Evolutionary conservation across 2,329 filamentous ascomycete genomes (phyloP).

Genomic region (Penicillium brasilianum): DNA sequence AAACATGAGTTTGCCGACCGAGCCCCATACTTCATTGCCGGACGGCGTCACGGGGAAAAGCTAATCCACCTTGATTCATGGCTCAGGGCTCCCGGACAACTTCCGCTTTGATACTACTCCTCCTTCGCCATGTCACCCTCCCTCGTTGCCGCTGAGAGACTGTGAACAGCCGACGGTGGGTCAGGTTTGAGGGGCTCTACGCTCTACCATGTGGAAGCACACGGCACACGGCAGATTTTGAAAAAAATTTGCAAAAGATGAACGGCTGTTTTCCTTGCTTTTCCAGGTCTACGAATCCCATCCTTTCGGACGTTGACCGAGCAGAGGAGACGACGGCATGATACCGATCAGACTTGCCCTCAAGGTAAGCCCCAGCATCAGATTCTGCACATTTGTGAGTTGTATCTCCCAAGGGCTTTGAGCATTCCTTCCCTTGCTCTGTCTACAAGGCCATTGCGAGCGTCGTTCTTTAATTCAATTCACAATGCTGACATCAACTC

Average conservation of each 20-base stretch:
- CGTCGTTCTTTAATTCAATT: neutral
- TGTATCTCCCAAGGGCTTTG: slow-evolving; percentile 6
- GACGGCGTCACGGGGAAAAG: slow-evolving; percentile 13
- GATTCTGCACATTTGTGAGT: slow-evolving; percentile 25
- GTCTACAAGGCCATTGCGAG: neutral
- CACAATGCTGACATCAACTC: slow-evolving; percentile 34
- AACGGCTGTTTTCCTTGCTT: slow-evolving; percentile 18
- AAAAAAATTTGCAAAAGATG: slow-evolving; percentile 9
- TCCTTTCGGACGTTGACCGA: slow-evolving; percentile 26
- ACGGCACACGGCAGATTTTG: slow-evolving; percentile 20
- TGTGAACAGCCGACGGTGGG: slow-evolving; percentile 17
- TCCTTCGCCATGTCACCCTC: neutral
- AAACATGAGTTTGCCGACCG: slow-evolving; percentile 1
- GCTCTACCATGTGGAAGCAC: slow-evolving; percentile 17
- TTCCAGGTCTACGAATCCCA: slow-evolving; percentile 9
- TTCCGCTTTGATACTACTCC: slow-evolving; percentile 20
- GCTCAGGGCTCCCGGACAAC: slow-evolving; percentile 27
- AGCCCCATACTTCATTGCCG: slow-evolving; percentile 20
- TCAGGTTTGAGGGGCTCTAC: slow-evolving; percentile 19
- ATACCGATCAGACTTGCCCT: slow-evolving; percentile 14
- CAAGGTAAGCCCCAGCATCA: slow-evolving; percentile 19
- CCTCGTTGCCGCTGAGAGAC: neutral
- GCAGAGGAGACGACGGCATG: slow-evolving; percentile 20
- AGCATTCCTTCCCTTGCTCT: neutral
- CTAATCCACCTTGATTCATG: slow-evolving; percentile 15